Base-by-base conservation (phyloP, 257 asterid species). In the Lycium ferocissimum region DNA sequence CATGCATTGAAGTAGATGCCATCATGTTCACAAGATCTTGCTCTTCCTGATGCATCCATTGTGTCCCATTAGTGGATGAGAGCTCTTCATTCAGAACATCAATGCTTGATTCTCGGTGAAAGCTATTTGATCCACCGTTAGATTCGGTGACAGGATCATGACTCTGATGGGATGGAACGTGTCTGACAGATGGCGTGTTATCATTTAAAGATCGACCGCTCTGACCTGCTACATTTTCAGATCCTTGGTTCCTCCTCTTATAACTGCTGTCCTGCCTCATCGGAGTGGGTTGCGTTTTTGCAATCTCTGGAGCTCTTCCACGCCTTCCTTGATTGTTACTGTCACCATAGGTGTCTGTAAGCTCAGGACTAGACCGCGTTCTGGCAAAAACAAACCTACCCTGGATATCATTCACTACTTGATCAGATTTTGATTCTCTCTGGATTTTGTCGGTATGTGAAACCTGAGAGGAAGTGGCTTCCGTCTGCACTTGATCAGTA, bases 291-390 rank as follows among this genome's bases (percentile, higher is more conserved):
- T 88, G 94, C 70, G 82, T 76, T 85, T 91, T 91, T 40, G 89
- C 86, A 86, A 84, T 85, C 87, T 93, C 97, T 73, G 92, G 87
- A 54, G 86, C 90, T 88, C 87, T 91, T 75, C 86, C 84, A 67
- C 17, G 90, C 80, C 85, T 85, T 81, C 57, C 79, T 85, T 87
- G 95, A 85, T 91, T 86, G 38, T 91, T 88, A 38, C 85, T 80
- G 59, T 90, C 92, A 59, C 85, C 91, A 90, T 84, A 96, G 37
- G 92, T 88, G 87, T 94, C 98, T 58, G 97, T 95, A 84, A 97
- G 95, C 89, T 97, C 97, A 17, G 99, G 98, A 84, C 99, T 95
- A 79, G 98, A 97, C 72, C 84, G 93, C 18, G 98, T 97, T 87
- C 98, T 92, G 58, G 96, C 97, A 89, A 94, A 91, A 56, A 89